A percentile compares a stretch with the other conserved stretches of the same genome.
These are phyloP conservation scores for Plectosphaerella plurivora DNA, from an alignment of 2,329 filamentous ascomycete genomes.

Conservation along the genomic window DNA sequence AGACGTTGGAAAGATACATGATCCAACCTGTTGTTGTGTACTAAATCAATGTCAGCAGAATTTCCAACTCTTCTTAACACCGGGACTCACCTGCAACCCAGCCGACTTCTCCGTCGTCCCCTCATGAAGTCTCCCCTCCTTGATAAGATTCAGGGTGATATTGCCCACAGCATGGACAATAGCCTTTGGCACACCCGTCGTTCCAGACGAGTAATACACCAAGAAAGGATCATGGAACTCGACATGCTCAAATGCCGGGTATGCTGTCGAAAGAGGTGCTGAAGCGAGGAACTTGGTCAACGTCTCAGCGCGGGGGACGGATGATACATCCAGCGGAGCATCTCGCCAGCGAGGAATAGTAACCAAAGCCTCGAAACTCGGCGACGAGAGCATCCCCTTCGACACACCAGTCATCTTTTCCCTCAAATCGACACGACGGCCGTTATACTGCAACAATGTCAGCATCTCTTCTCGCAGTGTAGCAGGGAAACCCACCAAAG, in stretches of 20 bases:
- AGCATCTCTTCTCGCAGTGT: too few relatives aligned
- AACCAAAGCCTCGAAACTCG: constrained; percentile 59
- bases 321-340: constrained; percentile 50
- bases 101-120: constrained; percentile 33
- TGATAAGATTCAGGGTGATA: constrained; percentile 45
- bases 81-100: constrained; percentile 19
- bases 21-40: constrained; percentile 78
- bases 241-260: constrained; percentile 54
- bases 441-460: constrained; percentile 54
- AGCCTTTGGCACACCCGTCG: constrained; percentile 79
- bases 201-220: constrained; percentile 75
- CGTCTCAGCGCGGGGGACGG: constrained; percentile 42
- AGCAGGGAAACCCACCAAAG: constrained; percentile 33
- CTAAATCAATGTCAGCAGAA: constrained; percentile 22
- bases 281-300: constrained; percentile 38
- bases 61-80: too few relatives aligned
- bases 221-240: constrained; percentile 72
- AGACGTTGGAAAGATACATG: constrained; percentile 69
- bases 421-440: constrained; percentile 66
- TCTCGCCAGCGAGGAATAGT: constrained; percentile 61
- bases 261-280: constrained; percentile 14
- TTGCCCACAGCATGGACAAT: constrained; percentile 76
- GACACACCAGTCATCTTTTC: constrained; percentile 67
- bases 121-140: constrained; percentile 57
- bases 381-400: constrained; percentile 54